phyloP scores from a whole-genome alignment of 179 eudicot genomes.

The Silene vulgaris region DNA sequence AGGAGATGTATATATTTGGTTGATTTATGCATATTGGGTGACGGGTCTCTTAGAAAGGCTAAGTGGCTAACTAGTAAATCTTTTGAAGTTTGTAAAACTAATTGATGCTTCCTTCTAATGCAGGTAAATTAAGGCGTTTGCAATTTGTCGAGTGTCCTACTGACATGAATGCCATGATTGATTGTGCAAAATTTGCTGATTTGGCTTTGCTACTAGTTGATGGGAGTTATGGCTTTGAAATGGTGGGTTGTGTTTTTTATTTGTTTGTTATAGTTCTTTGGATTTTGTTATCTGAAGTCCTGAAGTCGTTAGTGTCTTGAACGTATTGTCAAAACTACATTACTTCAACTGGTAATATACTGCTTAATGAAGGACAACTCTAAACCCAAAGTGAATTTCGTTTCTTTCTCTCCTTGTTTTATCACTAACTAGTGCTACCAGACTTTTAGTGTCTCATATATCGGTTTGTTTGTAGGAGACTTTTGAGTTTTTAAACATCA shows the following conservation, averaged over 20 bases:
- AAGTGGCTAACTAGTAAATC: not conserved
- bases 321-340: constrained; percentile 2
- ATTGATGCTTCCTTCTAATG: constrained; percentile 4
- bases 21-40: not conserved
- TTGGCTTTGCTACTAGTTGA: constrained; percentile 80
- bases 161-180: constrained; percentile 94
- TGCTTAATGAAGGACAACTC: not conserved
- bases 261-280: not conserved
- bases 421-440: not conserved
- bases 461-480: constrained; percentile 59
- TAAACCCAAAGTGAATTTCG: not conserved
- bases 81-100: not conserved
- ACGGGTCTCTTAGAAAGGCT: not conserved
- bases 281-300: not conserved
- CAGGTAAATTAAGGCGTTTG: constrained; percentile 81
- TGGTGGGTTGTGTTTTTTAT: constrained; percentile 44
- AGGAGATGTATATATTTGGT: not conserved
- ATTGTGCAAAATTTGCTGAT: constrained; percentile 90
- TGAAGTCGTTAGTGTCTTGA: not conserved
- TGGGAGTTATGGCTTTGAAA: constrained; percentile 96
- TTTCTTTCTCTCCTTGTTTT: not conserved
- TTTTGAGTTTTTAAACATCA: constrained; percentile 80
- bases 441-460: constrained; percentile 7
- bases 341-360: not conserved
- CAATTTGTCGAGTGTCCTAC: constrained; percentile 95